phyloP scores from a whole-genome alignment of 2,329 filamentous ascomycete species.

The Colletotrichum acutatum region DNA sequence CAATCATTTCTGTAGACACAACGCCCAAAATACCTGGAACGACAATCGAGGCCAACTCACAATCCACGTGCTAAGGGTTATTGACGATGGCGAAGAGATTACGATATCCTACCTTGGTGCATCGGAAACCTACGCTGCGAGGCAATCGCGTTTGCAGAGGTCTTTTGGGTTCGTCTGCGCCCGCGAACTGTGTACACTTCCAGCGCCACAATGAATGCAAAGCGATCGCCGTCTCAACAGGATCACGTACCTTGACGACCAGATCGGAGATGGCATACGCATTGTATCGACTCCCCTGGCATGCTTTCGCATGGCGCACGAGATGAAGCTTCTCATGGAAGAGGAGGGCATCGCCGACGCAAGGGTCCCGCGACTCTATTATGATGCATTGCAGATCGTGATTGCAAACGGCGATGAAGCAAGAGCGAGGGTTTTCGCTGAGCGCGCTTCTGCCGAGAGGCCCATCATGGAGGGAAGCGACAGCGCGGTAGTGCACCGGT shows the following conservation, averaged over 20 bases:
- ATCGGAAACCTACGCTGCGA: neutral
- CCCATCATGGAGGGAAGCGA: too few relatives aligned
- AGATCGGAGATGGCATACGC: neutral
- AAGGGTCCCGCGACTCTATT: constrained; percentile 6
- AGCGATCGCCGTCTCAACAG: neutral
- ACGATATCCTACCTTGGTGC: constrained; percentile 38
- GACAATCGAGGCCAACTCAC: constrained; percentile 32
- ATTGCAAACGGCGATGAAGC: neutral
- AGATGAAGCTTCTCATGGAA: neutral
- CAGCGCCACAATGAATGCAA: neutral
- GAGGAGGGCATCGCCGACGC: neutral
- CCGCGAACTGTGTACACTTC: neutral
- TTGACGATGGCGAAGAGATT: constrained; percentile 34
- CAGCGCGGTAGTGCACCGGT: too few relatives aligned
- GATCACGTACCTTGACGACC: neutral
- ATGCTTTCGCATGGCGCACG: neutral
- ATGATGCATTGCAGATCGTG: neutral
- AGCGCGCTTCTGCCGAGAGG: too few relatives aligned
- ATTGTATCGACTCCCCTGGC: neutral
- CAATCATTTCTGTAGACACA: constrained; percentile 43
- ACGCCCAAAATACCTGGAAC: constrained; percentile 42
- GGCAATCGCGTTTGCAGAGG: neutral
- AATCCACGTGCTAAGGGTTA: constrained; percentile 37
- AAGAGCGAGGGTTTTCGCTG: neutral
- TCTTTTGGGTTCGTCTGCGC: neutral